phyloP scores from a whole-genome alignment of 176 grass and related monocot species.

The bread wheat (Triticum aestivum) region IWGSC_CS_RefSeq_v2.1 NC_057808.1:239327709-239328208 shows the following conservation, averaged over 20 bases:
- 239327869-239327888: background rate
- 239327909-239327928: slow-evolving; percentile 11
- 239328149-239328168: slow-evolving; percentile 72
- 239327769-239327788: no score
- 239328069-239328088: slow-evolving; percentile 86
- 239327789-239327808: no score
- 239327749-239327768: no score
- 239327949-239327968: no score
- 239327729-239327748: no score
- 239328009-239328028: slow-evolving; percentile 18
- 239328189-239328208: slow-evolving; percentile 1
- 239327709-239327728: no score
- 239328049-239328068: slow-evolving; percentile 91
- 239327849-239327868: slow-evolving; percentile 9
- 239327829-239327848: background rate
- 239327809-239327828: background rate
- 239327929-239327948: background rate
- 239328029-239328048: slow-evolving; percentile 90
- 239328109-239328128: slow-evolving; percentile 74
- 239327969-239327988: no score
- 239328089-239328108: slow-evolving; percentile 90
- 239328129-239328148: slow-evolving; percentile 86
- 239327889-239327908: background rate
- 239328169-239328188: slow-evolving; percentile 18
- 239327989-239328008: no score